Evolutionary conservation across 352 stramenopile genomes (phyloP).

Genomic region (Globisporangium parvum): DNA sequence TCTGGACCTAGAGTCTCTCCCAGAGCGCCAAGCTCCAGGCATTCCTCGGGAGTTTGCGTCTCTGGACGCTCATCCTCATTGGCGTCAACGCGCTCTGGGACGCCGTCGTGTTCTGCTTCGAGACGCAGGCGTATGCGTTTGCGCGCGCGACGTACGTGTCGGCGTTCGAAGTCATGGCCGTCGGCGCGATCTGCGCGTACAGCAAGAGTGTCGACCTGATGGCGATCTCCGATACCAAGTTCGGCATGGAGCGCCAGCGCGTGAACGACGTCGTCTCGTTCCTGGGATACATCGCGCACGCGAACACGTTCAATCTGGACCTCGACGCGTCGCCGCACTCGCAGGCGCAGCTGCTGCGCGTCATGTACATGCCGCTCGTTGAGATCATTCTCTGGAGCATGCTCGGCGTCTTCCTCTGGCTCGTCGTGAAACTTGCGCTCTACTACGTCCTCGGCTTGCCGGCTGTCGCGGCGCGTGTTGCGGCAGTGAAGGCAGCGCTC

Average conservation of each 20-base stretch:
- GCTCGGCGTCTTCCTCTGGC: conserved; percentile 7
- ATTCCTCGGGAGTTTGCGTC: conserved; percentile 27
- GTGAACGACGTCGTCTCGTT: conserved; percentile 19
- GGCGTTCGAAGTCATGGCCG: conserved; percentile 15
- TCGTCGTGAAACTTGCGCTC: conserved; percentile 7
- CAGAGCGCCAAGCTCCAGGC: conserved; percentile 26
- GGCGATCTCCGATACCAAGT: conserved; percentile 20
- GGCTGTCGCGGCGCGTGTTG: not conserved
- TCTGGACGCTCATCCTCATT: conserved; percentile 34
- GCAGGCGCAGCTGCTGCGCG: conserved; percentile 4
- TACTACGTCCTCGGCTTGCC: not conserved
- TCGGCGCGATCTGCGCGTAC: conserved; percentile 16
- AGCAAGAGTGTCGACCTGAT: conserved; percentile 9
- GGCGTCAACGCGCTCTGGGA: conserved; percentile 26
- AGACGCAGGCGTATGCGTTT: conserved; percentile 26
- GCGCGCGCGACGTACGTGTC: conserved; percentile 17
- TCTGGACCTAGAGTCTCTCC: conserved; percentile 37
- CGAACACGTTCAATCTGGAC: conserved; percentile 23
- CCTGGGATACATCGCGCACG: conserved; percentile 11
- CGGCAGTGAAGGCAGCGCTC: not conserved
- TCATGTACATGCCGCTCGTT: conserved; percentile 15
- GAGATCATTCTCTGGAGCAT: conserved; percentile 10
- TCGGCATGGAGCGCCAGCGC: conserved; percentile 21
- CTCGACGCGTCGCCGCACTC: conserved; percentile 11
- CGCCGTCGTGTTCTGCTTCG: conserved; percentile 21